Base-by-base conservation (phyloP, 1,284 basidiomycete species). In the Chalciporus sp. region DNA sequence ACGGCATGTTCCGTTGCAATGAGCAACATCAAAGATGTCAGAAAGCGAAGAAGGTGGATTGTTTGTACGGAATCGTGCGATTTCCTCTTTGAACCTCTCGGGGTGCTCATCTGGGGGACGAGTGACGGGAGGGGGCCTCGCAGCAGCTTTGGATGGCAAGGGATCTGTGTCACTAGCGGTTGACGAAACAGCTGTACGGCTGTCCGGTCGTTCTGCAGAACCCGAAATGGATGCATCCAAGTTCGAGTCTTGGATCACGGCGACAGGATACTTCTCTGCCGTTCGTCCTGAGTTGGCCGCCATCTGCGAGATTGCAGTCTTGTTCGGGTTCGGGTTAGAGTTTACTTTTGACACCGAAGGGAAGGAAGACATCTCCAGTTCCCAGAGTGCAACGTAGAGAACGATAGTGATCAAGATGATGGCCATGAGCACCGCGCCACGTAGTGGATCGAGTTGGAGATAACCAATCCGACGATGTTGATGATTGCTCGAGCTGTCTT, bases 1-100 rank as follows among this genome's bases (percentile, higher is more conserved):
- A 5, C 72, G 74, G 53, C 75, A 80, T 4, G 68, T 46, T 23
- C 48, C 45, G 2, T 47, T 26, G 35, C 62, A 67, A 23, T 56
- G 29, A 7, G 23, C 23, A 11, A 41, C 28, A 14, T 68, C 63
- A 20, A 66, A 55, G 6, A 48, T 42, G 14, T 68, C 63, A 19
- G 64, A 55, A 3, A 48, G 41, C n/a, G 23, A 29, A 3, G 37
- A 28, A 0, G 31, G 16, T 26, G 2, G 23, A 16, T 40, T 2
- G 37, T 28, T 6, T 7, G 14, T 20, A 14, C 0, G 41, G 10
- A 49, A 45, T 6, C 31, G 47, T 0, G n/a, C 23, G 4, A 20
- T 5, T 40, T 35, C 26, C 19, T 29, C 14, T 12, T 39, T 28
- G 4, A 35, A 26, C 14, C 11, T 10, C 40, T 27, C 28, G 19